Base-by-base conservation (phyloP, 2,329 filamentous ascomycete genomes). In the Parasarocladium wereldwijsianum region DNA sequence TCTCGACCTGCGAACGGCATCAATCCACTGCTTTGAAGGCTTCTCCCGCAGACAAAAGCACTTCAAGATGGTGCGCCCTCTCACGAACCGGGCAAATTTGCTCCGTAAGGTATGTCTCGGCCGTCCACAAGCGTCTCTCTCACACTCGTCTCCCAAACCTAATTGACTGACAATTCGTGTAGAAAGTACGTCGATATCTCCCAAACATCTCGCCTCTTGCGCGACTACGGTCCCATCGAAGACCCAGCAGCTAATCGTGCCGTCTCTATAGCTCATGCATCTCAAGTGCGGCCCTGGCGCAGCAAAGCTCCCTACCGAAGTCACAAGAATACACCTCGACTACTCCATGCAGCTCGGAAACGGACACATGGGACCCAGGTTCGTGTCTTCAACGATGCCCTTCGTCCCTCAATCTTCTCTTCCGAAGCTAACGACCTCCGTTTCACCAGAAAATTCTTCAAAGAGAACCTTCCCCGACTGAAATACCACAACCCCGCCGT, bases 401-500 rank as follows among this genome's bases (percentile, higher is more conserved):
- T 42, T 34, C 31, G 27, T 39, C 28, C 32, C 41, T 29, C 14
- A 5, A 6, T 28, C 14, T 18, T 26, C 17, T 15, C 17, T 21
- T 41, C 41, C 13, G n/a, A 15, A 27, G 15, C 28, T 30, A 17
- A 31, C 29, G 16, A 8, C 17, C 5, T 29, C 8, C 16, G 12
- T 5, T 19, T 10, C 14, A 13, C 4, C 40, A 93, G 86, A 46
- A 83, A 83, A 60, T 94, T 98, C 67, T 93, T 84, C 82, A 73
- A 70, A 39, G 63, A 76, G 36, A 78, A 75, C 49, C 74, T 96
- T 27, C 82, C 83, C 14, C 73, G 83, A 34, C 64, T 98, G 41
- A 94, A 98, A 65, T 98, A 76, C 60, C 79, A 93, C 65, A 98
- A 98, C 52, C 90, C 90, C 1, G 59, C 73, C 9, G 54, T 94